These are phyloP conservation scores for Entomortierella chlamydospora DNA, from an alignment of 192 early-diverging fungal species.

Conservation along the genomic window DNA sequence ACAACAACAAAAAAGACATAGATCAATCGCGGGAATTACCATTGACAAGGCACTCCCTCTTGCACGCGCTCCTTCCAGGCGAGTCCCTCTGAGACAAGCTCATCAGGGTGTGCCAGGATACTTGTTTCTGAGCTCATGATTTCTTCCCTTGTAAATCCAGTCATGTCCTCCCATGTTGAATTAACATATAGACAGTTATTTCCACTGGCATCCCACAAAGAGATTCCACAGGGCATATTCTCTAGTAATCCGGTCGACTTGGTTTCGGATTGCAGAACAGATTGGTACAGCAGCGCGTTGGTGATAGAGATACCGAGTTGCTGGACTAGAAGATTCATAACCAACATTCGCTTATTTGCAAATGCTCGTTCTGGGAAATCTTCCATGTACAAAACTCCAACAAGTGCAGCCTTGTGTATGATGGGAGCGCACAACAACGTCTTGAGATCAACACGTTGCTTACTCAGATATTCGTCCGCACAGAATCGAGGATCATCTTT, in stretches of 20 bases:
- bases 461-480: constrained; percentile 42
- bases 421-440: constrained; percentile 63
- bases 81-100: constrained; percentile 17
- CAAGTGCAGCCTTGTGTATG: constrained; percentile 57
- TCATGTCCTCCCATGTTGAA: constrained; percentile 44
- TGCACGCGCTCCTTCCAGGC: constrained; percentile 33
- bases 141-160: constrained; percentile 25
- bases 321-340: constrained; percentile 61
- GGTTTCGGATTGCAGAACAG: constrained; percentile 53
- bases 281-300: constrained; percentile 62
- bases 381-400: constrained; percentile 61
- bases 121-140: constrained; percentile 24
- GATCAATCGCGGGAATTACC: constrained; percentile 10
- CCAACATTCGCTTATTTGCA: constrained; percentile 52
- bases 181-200: constrained; percentile 43
- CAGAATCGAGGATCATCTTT: constrained; percentile 53
- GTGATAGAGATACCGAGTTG: constrained; percentile 65
- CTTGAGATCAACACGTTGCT: constrained; percentile 44
- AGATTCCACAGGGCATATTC: constrained; percentile 53
- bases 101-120: constrained; percentile 27
- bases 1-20: background rate
- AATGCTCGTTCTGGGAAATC: constrained; percentile 59
- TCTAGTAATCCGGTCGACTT: constrained; percentile 45
- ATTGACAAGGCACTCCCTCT: constrained; percentile 32
- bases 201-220: constrained; percentile 35